phyloP scores from a whole-genome alignment of 306 rosid genomes.

The Vigna hirtella region DNA sequence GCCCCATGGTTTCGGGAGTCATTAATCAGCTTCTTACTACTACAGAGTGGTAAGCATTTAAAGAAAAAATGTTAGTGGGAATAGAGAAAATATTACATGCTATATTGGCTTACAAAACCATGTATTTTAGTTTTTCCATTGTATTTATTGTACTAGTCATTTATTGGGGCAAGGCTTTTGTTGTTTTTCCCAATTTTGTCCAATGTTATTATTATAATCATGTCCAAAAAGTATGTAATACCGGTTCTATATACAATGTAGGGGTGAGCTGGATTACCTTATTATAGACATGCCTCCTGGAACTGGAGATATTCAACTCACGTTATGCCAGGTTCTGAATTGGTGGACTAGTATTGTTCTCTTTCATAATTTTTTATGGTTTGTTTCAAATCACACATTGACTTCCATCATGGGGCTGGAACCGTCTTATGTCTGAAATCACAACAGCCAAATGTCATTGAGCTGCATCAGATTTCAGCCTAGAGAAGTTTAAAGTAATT shows the following conservation, averaged over 20 bases:
- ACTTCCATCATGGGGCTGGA: background rate
- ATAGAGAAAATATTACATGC: conserved; percentile 16
- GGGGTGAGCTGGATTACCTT: conserved; percentile 99
- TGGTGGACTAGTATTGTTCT: conserved; percentile 3
- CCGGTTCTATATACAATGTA: conserved; percentile 46
- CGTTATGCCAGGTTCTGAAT: conserved; percentile 87
- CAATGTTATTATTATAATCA: background rate
- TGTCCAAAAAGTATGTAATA: conserved; percentile 28
- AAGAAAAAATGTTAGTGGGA: conserved; percentile 10
- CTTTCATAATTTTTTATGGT: conserved; percentile 9
- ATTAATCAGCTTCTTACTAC: conserved; percentile 93
- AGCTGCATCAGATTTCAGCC: conserved; percentile 13
- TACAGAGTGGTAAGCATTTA: conserved; percentile 74
- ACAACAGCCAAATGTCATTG: background rate
- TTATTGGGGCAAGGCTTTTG: background rate
- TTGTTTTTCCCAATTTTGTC: background rate
- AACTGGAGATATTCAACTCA: conserved; percentile 98
- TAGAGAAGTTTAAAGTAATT: background rate
- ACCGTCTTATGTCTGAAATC: background rate
- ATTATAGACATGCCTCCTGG: conserved; percentile 99
- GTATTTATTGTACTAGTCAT: background rate
- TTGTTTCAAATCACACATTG: conserved; percentile 23
- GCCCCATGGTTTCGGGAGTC: conserved; percentile 99
- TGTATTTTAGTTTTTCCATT: conserved; percentile 12
- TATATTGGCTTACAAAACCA: conserved; percentile 35